Evolutionary conservation across 2,329 filamentous ascomycete genomes (phyloP).

Genomic region (Corynespora cassiicola): DNA sequence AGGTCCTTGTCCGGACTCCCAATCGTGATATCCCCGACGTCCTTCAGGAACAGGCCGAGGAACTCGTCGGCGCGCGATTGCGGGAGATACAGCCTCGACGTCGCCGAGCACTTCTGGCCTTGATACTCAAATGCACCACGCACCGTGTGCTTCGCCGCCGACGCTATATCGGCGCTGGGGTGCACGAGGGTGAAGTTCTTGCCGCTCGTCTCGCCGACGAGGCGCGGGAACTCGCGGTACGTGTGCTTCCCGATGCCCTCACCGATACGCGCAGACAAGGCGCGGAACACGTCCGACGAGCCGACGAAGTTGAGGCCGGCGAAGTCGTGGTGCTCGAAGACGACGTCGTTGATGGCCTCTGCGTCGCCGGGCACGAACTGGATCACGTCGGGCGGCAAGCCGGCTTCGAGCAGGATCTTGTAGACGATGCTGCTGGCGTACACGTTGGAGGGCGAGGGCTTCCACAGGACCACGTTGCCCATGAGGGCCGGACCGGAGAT

Average conservation of each 20-base stretch:
- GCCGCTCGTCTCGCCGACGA: conserved; percentile 87
- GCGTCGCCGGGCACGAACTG: conserved; percentile 91
- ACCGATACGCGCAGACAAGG: conserved; percentile 84
- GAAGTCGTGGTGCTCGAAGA: conserved; percentile 78
- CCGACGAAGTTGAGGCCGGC: conserved; percentile 93
- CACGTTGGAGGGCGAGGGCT: conserved; percentile 85
- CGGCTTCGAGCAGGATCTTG: conserved; percentile 89
- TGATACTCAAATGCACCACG: conserved; percentile 88
- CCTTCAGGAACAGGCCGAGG: conserved; percentile 66
- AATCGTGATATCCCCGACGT: conserved; percentile 72
- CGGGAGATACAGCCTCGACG: conserved; percentile 78
- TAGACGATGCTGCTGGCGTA: conserved; percentile 87
- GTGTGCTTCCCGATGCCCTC: conserved; percentile 77
- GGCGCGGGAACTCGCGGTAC: conserved; percentile 82
- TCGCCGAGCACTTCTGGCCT: conserved; percentile 88
- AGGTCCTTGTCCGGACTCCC: conserved; percentile 70
- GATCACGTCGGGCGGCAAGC: conserved; percentile 84
- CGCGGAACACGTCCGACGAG: conserved; percentile 87
- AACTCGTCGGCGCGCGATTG: conserved; percentile 75
- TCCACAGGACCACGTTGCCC: conserved; percentile 95
- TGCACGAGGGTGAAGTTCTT: conserved; percentile 92
- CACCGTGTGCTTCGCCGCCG: conserved; percentile 79
- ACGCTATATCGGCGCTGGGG: conserved; percentile 74
- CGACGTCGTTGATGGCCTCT: conserved; percentile 77
- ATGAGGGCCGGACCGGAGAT: conserved; percentile 81